Evolutionary conservation across 257 asterid genomes (phyloP).

Genomic region (Marsdenia floribunda): DNA sequence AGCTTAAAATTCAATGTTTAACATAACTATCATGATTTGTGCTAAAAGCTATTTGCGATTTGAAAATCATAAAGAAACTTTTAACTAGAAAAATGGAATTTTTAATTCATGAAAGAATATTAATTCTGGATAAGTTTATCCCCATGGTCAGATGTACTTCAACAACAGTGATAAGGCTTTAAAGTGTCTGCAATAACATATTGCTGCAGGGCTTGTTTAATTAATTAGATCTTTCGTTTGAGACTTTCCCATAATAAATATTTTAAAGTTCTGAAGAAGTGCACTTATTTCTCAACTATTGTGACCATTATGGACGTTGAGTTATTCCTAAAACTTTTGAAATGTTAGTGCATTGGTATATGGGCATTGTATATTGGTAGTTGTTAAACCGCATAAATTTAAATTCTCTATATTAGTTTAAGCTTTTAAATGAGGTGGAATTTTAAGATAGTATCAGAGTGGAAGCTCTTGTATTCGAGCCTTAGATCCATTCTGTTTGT

Average conservation of each 20-base stretch:
- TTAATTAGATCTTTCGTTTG: background rate
- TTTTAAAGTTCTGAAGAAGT: background rate
- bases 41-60: background rate
- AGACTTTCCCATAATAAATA: background rate
- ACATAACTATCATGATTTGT: background rate
- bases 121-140: background rate
- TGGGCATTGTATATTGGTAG: background rate
- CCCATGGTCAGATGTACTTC: background rate
- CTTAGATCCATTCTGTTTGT: too few relatives aligned
- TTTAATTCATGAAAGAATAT: background rate
- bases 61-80: background rate
- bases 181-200: background rate
- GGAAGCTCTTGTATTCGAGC: too few relatives aligned
- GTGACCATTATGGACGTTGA: background rate
- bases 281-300: background rate
- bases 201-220: background rate
- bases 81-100: background rate
- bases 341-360: background rate
- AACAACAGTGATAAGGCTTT: background rate
- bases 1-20: background rate
- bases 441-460: too few relatives aligned
- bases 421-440: too few relatives aligned
- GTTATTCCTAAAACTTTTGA: background rate
- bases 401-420: too few relatives aligned
- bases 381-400: too few relatives aligned